Base-by-base conservation (phyloP, 306 rosid species). In the Lupinus albus region DNA sequence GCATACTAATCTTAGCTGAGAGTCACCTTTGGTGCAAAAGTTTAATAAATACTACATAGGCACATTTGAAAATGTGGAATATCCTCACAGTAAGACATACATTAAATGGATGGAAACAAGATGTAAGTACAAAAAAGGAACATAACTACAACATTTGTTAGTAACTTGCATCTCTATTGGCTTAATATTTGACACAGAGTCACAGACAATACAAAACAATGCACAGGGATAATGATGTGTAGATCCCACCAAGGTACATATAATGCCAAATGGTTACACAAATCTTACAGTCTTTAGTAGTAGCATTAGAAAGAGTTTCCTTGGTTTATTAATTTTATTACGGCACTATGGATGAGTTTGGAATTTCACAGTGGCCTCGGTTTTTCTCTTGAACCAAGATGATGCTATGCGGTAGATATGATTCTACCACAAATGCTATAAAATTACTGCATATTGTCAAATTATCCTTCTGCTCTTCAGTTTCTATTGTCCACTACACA, bases 331-430 rank as follows among this genome's bases (percentile, higher is more conserved):
- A 16, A 38, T 62, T 49, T 61, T 9, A 61, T 61, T 7, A 33
- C 25, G 59, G 33, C 28, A 52, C 54, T 1, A 38, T 14, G 38
- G 45, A 41, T 1, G 5, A 61, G 62, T 38, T 4, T 65, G 17
- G 54, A 11, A 50, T 15, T 63, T 35, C 62, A 16, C 18, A 20
- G 33, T 13, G 54, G 11, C 52, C 6, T 60, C 68, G 51, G 10
- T 68, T 69, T 74, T 68, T 65, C 69, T 65, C 69, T 66, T 21
- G 48, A 21, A 51, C 70, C 36, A 41, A 51, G 64, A 68, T 39
- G 48, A 58, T 50, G 79, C 70, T 17, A 45, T 18, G n/a, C 16
- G 5, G 56, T 55, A 12, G 15, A 54, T 9, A 16, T 46, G 49
- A 13, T 32, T 54, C 42, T 47, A 47, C 18, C 11, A 21, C 14